phyloP scores from a whole-genome alignment of 352 stramenopile genomes.

The Globisporangium acanthophoron region DNA sequence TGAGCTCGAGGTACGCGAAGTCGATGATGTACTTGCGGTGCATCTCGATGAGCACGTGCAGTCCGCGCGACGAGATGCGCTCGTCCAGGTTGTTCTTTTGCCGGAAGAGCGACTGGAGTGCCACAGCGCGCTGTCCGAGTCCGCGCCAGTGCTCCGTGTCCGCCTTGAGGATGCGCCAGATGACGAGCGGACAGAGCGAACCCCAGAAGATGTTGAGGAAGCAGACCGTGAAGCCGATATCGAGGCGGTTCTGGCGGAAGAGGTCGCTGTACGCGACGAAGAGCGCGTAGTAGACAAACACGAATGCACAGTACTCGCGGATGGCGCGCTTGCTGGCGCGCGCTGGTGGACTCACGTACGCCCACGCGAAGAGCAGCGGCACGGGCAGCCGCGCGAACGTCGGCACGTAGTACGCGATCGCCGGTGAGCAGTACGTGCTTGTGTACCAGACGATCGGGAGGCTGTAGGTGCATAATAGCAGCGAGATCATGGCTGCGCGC shows the following conservation, averaged over 20 bases:
- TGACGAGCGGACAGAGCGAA: slow-evolving; percentile 21
- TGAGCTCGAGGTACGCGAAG: slow-evolving; percentile 42
- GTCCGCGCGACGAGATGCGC: slow-evolving; percentile 33
- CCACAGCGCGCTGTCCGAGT: neutral
- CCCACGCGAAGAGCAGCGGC: slow-evolving; percentile 34
- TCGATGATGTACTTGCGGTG: slow-evolving; percentile 48
- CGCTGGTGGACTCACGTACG: slow-evolving; percentile 33
- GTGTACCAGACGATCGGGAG: slow-evolving; percentile 43
- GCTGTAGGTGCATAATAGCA: slow-evolving; percentile 50
- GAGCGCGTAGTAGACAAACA: slow-evolving; percentile 33
- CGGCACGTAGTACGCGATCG: slow-evolving; percentile 29
- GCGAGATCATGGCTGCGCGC: slow-evolving; percentile 33
- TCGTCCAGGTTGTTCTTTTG: slow-evolving; percentile 8
- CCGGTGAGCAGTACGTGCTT: slow-evolving; percentile 2
- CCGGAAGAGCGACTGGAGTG: neutral
- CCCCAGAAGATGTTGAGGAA: slow-evolving; percentile 44
- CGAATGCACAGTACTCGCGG: slow-evolving; percentile 56
- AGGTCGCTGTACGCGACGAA: slow-evolving; percentile 38
- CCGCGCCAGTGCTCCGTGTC: slow-evolving; percentile 77
- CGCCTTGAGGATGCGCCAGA: slow-evolving; percentile 69
- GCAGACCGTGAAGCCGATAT: slow-evolving; percentile 27
- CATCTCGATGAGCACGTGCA: slow-evolving; percentile 43
- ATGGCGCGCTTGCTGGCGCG: slow-evolving; percentile 43
- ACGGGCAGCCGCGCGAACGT: slow-evolving; percentile 30
- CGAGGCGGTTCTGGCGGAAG: slow-evolving; percentile 15